Percentiles rank a stretch among this genome's conserved stretches.
These are phyloP conservation scores for Mortierella sp. DNA, from an alignment of 371 early-diverging fungal species.

Conservation along the genomic window DNA sequence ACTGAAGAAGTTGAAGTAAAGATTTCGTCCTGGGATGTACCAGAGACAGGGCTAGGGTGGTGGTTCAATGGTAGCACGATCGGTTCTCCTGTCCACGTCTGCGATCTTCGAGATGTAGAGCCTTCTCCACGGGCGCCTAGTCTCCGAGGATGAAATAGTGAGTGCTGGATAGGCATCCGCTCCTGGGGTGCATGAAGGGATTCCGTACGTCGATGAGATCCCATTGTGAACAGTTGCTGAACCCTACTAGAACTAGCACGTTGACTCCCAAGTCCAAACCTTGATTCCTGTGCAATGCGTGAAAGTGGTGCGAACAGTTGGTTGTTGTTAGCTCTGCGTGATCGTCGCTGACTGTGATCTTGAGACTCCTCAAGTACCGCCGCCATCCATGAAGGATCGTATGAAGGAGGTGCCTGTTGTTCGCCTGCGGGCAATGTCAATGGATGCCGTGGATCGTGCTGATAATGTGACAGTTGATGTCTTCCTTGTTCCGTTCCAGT, in stretches of 20 bases:
- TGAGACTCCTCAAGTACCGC: conserved; percentile 4
- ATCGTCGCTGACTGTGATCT: not conserved
- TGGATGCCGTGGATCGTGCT: too few relatives aligned
- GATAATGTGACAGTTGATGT: too few relatives aligned
- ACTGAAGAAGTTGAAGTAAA: too few relatives aligned
- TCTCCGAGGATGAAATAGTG: conserved; percentile 3
- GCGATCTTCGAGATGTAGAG: conserved; percentile 17
- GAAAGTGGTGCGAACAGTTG: too few relatives aligned
- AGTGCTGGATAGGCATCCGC: not conserved
- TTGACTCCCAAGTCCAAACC: too few relatives aligned
- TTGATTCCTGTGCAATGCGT: too few relatives aligned
- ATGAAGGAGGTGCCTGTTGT: conserved; percentile 22
- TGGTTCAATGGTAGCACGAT: not conserved
- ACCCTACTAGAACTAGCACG: too few relatives aligned
- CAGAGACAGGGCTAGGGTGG: not conserved
- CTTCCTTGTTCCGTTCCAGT: too few relatives aligned
- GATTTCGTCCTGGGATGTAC: not conserved
- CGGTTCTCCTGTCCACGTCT: conserved; percentile 30
- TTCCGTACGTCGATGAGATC: conserved; percentile 18
- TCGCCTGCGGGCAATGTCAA: too few relatives aligned
- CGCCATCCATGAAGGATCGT: conserved; percentile 26
- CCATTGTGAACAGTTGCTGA: not conserved
- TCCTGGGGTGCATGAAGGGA: conserved; percentile 2
- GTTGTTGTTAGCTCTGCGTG: too few relatives aligned
- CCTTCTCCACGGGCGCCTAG: not conserved